Evolutionary conservation across 2,329 filamentous ascomycete genomes (phyloP), one percentile per base, ranked within the genome.

Genomic region (Zymoseptoria pseudotritici): DNA sequence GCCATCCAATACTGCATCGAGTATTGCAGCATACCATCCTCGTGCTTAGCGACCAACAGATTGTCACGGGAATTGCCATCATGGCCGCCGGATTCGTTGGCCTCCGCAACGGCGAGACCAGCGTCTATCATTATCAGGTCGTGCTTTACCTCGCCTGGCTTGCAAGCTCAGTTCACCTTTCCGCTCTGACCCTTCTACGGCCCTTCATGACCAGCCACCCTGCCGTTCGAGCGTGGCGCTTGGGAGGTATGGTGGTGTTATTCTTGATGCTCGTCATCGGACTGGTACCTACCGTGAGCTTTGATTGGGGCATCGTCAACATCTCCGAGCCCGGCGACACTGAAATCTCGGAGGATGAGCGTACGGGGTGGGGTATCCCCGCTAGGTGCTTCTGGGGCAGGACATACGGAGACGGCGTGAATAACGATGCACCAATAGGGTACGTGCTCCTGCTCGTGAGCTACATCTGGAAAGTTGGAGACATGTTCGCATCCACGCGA

Each of bases 401-500:
- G 13, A 60, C 58, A n/a, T 59, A 61, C 21, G 56, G 58, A 8
- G 54, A 58, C 46, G 65, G 65, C 10, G 59, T 65, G 20, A 70
- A 69, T 55, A 57, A 56, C 9, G 67, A 70, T 50, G 62, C 67
- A 2, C 58, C 63, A 11, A 21, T 66, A 8, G 59, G 59, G 0
- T 69, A 63, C 50, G 46, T 63, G 8, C 61, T 70, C 8, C 63
- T 70, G 2, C 58, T 69, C 24, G 24, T 66, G 8, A 63, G 60
- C 49, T 70, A 70, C 53, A n/a, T 69, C 7, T 70, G 68, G 68
- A 70, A 70, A 55, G 42, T 68, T 29, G 64, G 65, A 4, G 62
- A 63, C 1, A 55, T 70, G 22, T 68, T 66, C 53, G 54, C 54
- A 22, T 50, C 58, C 5, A 54, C 62, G 8, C 53, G 60, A 13